Conservation (phyloP, 2,329 filamentous ascomycete species). For the Cladobotryum mycophilum region DNA sequence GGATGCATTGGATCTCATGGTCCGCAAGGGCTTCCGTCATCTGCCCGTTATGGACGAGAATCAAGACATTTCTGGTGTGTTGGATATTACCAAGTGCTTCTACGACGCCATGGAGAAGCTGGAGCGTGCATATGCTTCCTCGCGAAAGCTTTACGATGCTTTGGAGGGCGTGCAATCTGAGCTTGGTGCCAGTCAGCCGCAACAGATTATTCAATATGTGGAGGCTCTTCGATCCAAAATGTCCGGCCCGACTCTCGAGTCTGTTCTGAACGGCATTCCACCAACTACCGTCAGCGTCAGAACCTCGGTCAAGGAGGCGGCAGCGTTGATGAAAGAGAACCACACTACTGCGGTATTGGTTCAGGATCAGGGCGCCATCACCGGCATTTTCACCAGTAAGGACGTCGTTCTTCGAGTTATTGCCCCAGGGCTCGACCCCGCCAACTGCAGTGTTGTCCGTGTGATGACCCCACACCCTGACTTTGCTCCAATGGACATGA, state of each 20-base stretch:
- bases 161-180: conserved; percentile 97
- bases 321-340: conserved; percentile 95
- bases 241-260: conserved; percentile 94
- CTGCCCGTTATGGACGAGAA: conserved; percentile 99
- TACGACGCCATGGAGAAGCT: conserved; percentile 99
- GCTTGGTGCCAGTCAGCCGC: conserved; percentile 88
- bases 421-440: conserved; percentile 87
- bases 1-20: conserved; percentile 95
- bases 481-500: conserved; percentile 98
- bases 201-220: conserved; percentile 98
- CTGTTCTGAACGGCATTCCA: conserved; percentile 83
- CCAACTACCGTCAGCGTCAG: conserved; percentile 93
- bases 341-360: conserved; percentile 95
- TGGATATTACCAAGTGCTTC: conserved; percentile 99
- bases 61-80: conserved; percentile 94
- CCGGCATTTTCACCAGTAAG: conserved; percentile 98
- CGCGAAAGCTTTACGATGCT: conserved; percentile 95
- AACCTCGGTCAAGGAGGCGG: conserved; percentile 94
- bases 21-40: conserved; percentile 95
- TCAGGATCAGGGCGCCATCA: conserved; percentile 94
- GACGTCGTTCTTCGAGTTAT: conserved; percentile 98
- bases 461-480: conserved; percentile 99
- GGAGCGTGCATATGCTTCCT: conserved; percentile 94
- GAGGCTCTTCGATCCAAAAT: conserved; percentile 93
- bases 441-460: conserved; percentile 92